Evolutionary conservation across 768 basidiomycete genomes (phyloP).

Genomic region (Phlebiopsis gigantea): DNA sequence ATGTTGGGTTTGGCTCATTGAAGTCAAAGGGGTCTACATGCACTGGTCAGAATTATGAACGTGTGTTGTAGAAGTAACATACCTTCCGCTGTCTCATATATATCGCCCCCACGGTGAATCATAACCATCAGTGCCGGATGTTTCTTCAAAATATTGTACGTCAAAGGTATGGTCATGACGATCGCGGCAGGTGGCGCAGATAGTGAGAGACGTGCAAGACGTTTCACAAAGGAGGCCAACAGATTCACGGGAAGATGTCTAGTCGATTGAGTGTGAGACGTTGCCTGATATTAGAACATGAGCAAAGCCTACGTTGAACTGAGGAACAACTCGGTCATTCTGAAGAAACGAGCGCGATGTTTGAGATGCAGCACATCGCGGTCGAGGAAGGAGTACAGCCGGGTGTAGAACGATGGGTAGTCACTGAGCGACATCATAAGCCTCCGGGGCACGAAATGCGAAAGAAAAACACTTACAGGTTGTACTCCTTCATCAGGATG

Average conservation of each 20-base stretch:
- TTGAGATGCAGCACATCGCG: constrained; percentile 86
- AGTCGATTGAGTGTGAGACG: constrained; percentile 4
- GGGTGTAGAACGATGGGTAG: constrained; percentile 92
- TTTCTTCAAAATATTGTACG: constrained; percentile 88
- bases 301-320: constrained; percentile 71
- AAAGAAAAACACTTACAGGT: constrained; percentile 58
- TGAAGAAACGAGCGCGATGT: constrained; percentile 92
- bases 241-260: constrained; percentile 86
- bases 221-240: constrained; percentile 94
- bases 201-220: constrained; percentile 79
- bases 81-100: constrained; percentile 28
- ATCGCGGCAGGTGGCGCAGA: constrained; percentile 86
- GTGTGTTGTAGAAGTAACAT: background rate
- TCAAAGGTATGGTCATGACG: constrained; percentile 87
- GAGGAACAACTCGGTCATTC: constrained; percentile 85
- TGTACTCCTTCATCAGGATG: constrained; percentile 86
- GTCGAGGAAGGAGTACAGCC: constrained; percentile 86
- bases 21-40: constrained; percentile 65
- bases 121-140: constrained; percentile 91
- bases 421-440: constrained; percentile 53
- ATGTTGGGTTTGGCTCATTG: constrained; percentile 63
- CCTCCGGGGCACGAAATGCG: background rate
- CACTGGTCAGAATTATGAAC: background rate
- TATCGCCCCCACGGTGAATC: constrained; percentile 66
- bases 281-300: background rate